phyloP scores from a whole-genome alignment of 805 yeast genomes.

The Myxozyma geophila region DNA sequence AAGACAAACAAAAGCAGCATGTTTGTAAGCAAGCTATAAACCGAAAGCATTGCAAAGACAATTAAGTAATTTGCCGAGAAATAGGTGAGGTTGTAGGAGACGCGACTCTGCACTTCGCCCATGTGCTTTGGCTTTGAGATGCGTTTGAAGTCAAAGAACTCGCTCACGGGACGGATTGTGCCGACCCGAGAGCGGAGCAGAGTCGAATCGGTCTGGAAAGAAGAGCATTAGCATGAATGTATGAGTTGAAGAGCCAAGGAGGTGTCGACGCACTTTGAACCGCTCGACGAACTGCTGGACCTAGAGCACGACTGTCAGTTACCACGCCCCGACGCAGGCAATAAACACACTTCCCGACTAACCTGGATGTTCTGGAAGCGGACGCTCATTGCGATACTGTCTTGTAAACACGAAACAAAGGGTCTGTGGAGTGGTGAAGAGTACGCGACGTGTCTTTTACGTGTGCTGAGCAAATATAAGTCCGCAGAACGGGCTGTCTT shows the following conservation, averaged over 20 bases:
- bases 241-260: background rate
- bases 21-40: constrained; percentile 89
- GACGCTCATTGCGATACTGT: constrained; percentile 12
- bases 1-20: constrained; percentile 82
- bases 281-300: constrained; percentile 36
- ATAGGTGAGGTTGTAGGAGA: constrained; percentile 81
- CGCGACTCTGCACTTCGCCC: constrained; percentile 86
- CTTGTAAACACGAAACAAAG: background rate
- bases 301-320: constrained; percentile 11
- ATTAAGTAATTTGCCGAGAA: constrained; percentile 84
- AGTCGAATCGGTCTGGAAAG: constrained; percentile 30
- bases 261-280: constrained; percentile 23
- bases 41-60: constrained; percentile 69
- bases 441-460: too few species aligned
- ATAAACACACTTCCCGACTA: background rate
- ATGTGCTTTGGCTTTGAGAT: constrained; percentile 88
- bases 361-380: constrained; percentile 33
- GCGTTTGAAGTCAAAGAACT: constrained; percentile 89
- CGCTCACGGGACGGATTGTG: constrained; percentile 79
- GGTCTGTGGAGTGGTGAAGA: background rate
- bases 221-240: background rate
- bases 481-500: background rate
- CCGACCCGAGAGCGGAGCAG: constrained; percentile 29
- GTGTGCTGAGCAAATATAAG: background rate
- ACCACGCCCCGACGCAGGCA: background rate